Conservation (phyloP, 768 basidiomycete species). For the Cubamyces sp. region DNA sequence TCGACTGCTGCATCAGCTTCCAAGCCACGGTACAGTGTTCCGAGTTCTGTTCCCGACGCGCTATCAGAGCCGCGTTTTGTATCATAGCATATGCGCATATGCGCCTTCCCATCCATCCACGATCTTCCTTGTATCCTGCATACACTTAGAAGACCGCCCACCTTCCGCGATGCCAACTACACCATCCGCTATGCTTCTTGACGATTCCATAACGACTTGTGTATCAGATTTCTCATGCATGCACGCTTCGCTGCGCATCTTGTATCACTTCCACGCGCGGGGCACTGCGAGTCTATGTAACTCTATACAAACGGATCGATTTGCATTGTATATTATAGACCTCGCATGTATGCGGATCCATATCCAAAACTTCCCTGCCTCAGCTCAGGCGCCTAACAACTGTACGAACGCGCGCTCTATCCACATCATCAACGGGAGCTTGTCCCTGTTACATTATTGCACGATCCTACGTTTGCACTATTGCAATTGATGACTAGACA, state of each 20-base stretch:
- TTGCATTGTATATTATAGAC: constrained; percentile 23
- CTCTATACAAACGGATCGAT: background rate
- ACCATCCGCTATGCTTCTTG: background rate
- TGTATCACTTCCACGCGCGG: background rate
- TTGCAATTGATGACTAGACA: too few species aligned
- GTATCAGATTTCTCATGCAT: background rate
- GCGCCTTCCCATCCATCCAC: background rate
- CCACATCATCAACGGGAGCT: too few species aligned
- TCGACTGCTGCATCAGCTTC: background rate
- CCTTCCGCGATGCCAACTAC: background rate
- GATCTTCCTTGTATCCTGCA: background rate
- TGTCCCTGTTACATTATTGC: too few species aligned
- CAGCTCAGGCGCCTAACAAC: too few species aligned
- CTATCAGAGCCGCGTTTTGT: background rate
- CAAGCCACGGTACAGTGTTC: background rate
- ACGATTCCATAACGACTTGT: background rate
- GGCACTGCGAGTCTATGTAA: background rate
- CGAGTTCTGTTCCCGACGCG: background rate
- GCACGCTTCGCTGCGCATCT: background rate
- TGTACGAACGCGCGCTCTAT: too few species aligned
- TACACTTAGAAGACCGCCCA: constrained; percentile 8
- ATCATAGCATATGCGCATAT: constrained; percentile 1
- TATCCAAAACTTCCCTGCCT: background rate
- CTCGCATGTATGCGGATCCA: background rate
- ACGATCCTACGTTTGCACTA: too few species aligned